These are phyloP conservation scores for Linanthus parryae DNA, from an alignment of 148 eudicot species.

Conservation along the genomic window DNA sequence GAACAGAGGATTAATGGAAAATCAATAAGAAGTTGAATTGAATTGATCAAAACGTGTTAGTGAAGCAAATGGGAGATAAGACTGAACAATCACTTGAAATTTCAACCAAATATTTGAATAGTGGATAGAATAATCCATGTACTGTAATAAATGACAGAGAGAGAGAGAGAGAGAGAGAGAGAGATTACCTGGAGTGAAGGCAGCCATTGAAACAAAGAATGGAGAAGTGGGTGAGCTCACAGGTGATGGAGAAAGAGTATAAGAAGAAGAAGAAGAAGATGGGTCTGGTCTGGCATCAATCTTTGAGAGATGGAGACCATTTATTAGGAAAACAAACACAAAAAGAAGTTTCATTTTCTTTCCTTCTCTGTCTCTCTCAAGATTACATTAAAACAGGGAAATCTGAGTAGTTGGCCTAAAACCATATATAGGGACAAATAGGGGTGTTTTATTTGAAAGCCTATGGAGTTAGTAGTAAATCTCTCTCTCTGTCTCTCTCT, in stretches of 20 bases:
- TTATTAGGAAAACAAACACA: constrained; percentile 13
- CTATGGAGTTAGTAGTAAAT: background rate
- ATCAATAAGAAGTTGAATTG: background rate
- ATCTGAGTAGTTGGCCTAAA: background rate
- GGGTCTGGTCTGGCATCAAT: constrained; percentile 25
- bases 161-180: background rate
- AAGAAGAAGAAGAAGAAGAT: constrained; percentile 37
- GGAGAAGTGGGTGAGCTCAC: constrained; percentile 7
- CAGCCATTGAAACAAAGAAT: constrained; percentile 13
- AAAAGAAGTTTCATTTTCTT: constrained; percentile 14
- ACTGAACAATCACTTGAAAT: background rate
- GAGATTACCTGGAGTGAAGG: constrained; percentile 32
- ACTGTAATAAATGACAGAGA: background rate
- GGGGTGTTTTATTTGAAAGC: background rate
- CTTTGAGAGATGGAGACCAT: constrained; percentile 9
- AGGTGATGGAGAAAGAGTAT: constrained; percentile 14
- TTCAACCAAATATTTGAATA: no score
- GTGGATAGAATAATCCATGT: background rate
- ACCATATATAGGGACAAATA: background rate
- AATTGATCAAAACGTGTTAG: background rate
- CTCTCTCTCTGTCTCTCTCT: background rate
- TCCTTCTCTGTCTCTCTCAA: background rate
- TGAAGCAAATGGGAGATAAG: background rate
- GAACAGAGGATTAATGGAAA: constrained; percentile 1
- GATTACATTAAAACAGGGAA: background rate